These are phyloP conservation scores for Pleurotus platypus DNA, from an alignment of 768 basidiomycete species.

Conservation along the genomic window DNA sequence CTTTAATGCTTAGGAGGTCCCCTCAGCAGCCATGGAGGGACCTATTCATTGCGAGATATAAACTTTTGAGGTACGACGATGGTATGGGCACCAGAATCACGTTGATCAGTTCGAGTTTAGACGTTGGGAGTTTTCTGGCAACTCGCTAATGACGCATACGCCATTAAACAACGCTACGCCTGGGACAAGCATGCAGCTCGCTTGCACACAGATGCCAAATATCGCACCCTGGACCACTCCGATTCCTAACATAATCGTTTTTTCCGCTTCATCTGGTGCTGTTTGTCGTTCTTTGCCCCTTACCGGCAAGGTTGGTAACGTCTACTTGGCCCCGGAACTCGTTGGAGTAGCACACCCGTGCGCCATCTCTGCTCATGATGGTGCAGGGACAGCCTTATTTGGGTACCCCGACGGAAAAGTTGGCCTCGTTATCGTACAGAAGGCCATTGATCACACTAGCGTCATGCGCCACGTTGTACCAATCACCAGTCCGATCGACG, in stretches of 20 bases:
- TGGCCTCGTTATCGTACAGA: conserved; percentile 51
- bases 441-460: conserved; percentile 48
- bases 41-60: conserved; percentile 61
- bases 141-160: conserved; percentile 54
- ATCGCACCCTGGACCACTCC: conserved; percentile 12
- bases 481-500: conserved; percentile 40
- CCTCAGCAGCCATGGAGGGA: conserved; percentile 62
- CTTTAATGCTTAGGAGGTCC: conserved; percentile 51
- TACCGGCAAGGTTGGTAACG: conserved; percentile 56
- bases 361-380: conserved; percentile 55
- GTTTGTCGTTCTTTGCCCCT: conserved; percentile 72
- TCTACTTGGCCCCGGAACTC: conserved; percentile 76
- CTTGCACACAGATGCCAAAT: conserved; percentile 34
- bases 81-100: neutral
- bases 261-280: conserved; percentile 67
- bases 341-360: conserved; percentile 63
- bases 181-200: conserved; percentile 55
- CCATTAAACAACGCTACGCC: conserved; percentile 48
- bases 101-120: conserved; percentile 29
- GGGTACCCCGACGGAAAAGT: conserved; percentile 70
- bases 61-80: conserved; percentile 43
- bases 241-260: conserved; percentile 20
- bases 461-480: conserved; percentile 28
- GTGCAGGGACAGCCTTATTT: conserved; percentile 69
- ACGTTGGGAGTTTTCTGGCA: conserved; percentile 67